phyloP scores from a whole-genome alignment of 2,329 filamentous ascomycete species.

The Penicillium sp. region DNA sequence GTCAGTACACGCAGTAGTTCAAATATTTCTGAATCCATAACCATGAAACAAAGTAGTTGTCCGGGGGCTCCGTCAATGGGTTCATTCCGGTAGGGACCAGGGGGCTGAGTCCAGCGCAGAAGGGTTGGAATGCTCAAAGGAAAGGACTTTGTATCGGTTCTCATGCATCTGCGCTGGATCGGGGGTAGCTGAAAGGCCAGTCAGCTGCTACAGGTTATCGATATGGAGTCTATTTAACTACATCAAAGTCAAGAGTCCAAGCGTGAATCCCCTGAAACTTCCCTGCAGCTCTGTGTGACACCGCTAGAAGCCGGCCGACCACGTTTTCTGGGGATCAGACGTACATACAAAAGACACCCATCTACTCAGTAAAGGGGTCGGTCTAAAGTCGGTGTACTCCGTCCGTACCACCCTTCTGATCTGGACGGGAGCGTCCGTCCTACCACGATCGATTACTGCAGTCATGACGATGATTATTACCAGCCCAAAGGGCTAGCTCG shows the following conservation, averaged over 20 bases:
- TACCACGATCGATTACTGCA: background rate
- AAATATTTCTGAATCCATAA: background rate
- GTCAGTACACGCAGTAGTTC: background rate
- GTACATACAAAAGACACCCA: background rate
- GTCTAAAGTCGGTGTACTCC: slow-evolving; percentile 22
- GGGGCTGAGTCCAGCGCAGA: slow-evolving; percentile 1
- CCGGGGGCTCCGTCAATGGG: background rate
- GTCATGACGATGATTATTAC: slow-evolving; percentile 6
- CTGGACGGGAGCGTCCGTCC: background rate
- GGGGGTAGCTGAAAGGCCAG: background rate
- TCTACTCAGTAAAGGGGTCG: slow-evolving; percentile 2
- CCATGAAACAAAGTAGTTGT: background rate
- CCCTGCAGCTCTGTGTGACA: slow-evolving; percentile 10
- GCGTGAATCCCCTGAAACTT: slow-evolving; percentile 6
- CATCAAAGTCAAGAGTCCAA: background rate
- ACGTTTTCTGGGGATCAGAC: slow-evolving; percentile 18
- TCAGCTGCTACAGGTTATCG: background rate
- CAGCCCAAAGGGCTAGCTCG: background rate
- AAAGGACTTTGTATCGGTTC: background rate
- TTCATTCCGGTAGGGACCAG: slow-evolving; percentile 1
- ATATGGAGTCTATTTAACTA: background rate
- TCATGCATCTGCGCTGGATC: slow-evolving; percentile 1
- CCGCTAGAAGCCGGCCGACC: slow-evolving; percentile 10
- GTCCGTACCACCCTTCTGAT: slow-evolving; percentile 1
- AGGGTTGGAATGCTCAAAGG: background rate